Evolutionary conservation across 169 alveolate species (phyloP).

Genomic region (Eimeria falciformis): DNA sequence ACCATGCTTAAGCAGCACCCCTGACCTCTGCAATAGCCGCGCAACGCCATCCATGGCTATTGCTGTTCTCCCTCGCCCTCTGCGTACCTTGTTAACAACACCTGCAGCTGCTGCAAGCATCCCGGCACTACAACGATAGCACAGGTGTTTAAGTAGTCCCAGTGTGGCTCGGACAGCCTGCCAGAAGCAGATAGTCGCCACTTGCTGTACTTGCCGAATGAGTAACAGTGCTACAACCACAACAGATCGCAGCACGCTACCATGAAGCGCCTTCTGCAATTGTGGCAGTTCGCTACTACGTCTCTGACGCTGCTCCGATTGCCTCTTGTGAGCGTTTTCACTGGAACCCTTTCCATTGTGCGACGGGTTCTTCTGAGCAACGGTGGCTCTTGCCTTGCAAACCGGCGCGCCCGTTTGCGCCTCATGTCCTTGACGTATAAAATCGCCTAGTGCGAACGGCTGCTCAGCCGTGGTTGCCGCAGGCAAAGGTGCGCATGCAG

Average conservation of each 20-base stretch:
- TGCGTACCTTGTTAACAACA: neutral
- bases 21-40: neutral
- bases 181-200: neutral
- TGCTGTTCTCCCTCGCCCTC: neutral
- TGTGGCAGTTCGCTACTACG: neutral
- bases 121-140: constrained; percentile 17
- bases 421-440: no score
- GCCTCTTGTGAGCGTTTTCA: neutral
- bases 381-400: neutral
- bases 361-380: neutral
- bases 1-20: neutral
- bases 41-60: neutral
- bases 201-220: neutral
- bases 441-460: no score
- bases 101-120: neutral
- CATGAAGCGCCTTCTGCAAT: neutral
- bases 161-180: neutral
- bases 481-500: no score
- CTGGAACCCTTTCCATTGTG: neutral
- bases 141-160: neutral
- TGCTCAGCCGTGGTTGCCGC: no score
- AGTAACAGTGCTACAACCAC: constrained; percentile 1
- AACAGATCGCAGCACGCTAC: neutral
- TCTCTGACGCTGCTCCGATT: neutral
- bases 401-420: no score